A percentile compares a stretch with the other conserved stretches of the same genome.
These are phyloP conservation scores for Rhodofomes roseus DNA, from an alignment of 1,284 basidiomycete genomes.

Conservation along the genomic window DNA sequence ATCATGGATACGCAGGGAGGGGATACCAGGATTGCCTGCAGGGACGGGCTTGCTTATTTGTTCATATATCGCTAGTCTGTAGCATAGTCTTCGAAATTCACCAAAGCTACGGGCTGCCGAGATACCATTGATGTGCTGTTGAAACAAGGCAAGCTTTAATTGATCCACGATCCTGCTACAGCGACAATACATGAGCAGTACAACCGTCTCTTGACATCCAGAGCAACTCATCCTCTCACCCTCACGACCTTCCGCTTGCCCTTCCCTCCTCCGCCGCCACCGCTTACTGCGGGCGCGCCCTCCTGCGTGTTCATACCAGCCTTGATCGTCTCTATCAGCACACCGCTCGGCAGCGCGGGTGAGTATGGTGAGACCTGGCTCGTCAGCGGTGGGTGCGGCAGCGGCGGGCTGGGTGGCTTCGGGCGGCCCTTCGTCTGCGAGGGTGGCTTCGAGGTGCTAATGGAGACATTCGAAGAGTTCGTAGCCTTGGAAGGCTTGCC, in stretches of 20 bases:
- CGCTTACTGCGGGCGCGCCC: slow-evolving; percentile 27
- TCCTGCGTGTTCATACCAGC: slow-evolving; percentile 73
- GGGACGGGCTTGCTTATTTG: slow-evolving; percentile 1
- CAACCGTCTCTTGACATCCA: background rate
- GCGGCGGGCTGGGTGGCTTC: slow-evolving; percentile 47
- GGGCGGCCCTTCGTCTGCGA: slow-evolving; percentile 31
- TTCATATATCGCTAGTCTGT: background rate
- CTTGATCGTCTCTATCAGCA: slow-evolving; percentile 74
- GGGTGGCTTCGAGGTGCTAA: slow-evolving; percentile 18
- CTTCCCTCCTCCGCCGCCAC: slow-evolving; percentile 48
- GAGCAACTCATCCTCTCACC: slow-evolving; percentile 47
- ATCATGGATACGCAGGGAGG: background rate
- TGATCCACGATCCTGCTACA: background rate
- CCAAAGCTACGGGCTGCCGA: too few species aligned
- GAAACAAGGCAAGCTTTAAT: background rate
- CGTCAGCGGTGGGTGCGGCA: slow-evolving; percentile 50
- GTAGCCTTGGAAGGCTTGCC: slow-evolving; percentile 31
- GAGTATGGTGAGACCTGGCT: slow-evolving; percentile 60
- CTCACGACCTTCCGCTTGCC: slow-evolving; percentile 79
- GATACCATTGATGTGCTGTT: too few species aligned
- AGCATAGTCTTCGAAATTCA: background rate
- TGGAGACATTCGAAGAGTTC: slow-evolving; percentile 19
- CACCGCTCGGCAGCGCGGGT: slow-evolving; percentile 67
- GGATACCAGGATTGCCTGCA: background rate
- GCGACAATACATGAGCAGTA: slow-evolving; percentile 4